Percentiles rank a stretch among this genome's conserved stretches.
Evolutionary conservation across 495 filamentous ascomycete genomes (phyloP).

Genomic region (Tuber brumale): DNA sequence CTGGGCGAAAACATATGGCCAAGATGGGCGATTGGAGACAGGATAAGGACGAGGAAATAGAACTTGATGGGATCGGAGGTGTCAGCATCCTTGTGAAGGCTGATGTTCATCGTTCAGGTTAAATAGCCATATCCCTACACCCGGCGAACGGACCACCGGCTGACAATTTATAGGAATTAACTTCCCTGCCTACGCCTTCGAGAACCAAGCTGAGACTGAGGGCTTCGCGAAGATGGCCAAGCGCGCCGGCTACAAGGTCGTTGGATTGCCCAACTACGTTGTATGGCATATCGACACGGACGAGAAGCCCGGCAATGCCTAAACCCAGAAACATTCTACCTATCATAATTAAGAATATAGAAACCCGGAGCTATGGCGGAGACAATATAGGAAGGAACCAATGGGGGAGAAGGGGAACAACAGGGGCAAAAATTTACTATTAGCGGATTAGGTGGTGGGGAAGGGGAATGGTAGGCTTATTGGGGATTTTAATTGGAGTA

Average conservation of each 20-base stretch:
- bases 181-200: slow-evolving; percentile 93
- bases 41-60: slow-evolving; percentile 82
- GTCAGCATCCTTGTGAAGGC: slow-evolving; percentile 97
- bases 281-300: slow-evolving; percentile 99
- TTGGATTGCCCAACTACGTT: slow-evolving; percentile 92
- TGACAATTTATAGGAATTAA: slow-evolving; percentile 65
- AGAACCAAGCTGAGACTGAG: slow-evolving; percentile 98
- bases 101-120: slow-evolving; percentile 91
- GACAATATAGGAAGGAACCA: slow-evolving; percentile 7
- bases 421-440: slow-evolving; percentile 31
- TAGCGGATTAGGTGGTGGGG: slow-evolving; percentile 13
- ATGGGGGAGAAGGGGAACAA: slow-evolving; percentile 11
- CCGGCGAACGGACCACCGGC: slow-evolving; percentile 4
- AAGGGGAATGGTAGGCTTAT: not conserved
- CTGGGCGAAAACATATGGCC: slow-evolving; percentile 78
- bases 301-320: slow-evolving; percentile 79
- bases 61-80: slow-evolving; percentile 91
- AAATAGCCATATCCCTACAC: slow-evolving; percentile 25
- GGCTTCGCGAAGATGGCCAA: slow-evolving; percentile 99
- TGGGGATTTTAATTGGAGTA: slow-evolving; percentile 16
- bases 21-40: slow-evolving; percentile 84
- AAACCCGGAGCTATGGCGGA: slow-evolving; percentile 30
- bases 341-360: slow-evolving; percentile 51
- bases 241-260: slow-evolving; percentile 85
- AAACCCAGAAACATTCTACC: not conserved